A percentile compares a stretch with the other conserved stretches of the same genome.
phyloP scores from a whole-genome alignment of 2,329 filamentous ascomycete genomes.

The Diaporthe destruens region DNA sequence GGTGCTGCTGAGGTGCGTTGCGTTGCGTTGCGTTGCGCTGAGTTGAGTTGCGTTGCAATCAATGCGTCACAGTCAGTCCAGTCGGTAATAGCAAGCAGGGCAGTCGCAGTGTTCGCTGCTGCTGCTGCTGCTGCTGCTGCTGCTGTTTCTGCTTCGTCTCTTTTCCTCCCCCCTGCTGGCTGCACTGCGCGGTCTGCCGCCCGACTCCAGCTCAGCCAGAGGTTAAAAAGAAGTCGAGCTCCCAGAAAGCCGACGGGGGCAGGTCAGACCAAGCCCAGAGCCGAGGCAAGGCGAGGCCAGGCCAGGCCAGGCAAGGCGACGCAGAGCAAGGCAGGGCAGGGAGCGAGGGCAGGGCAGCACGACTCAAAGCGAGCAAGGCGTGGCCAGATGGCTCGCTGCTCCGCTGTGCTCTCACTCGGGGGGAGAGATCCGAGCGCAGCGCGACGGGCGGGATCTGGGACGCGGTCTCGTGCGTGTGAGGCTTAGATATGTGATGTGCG shows the following conservation, averaged over 20 bases:
- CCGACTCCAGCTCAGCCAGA: slow-evolving; percentile 12
- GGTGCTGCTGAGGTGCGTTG: neutral
- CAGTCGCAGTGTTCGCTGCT: neutral
- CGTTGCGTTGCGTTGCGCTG: neutral
- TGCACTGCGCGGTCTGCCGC: slow-evolving; percentile 10
- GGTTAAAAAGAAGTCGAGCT: neutral
- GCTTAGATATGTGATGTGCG: slow-evolving; percentile 40
- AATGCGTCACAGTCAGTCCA: too few species aligned
- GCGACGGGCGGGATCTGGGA: slow-evolving; percentile 32
- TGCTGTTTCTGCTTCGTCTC: neutral
- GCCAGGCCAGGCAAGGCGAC: neutral
- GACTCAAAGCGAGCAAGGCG: neutral
- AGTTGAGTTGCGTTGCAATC: too few species aligned
- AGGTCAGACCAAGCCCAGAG: neutral
- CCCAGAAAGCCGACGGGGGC: too few species aligned
- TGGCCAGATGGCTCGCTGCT: slow-evolving; percentile 16
- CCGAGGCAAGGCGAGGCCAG: slow-evolving; percentile 4
- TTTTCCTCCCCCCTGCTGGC: neutral
- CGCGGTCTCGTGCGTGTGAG: slow-evolving; percentile 29
- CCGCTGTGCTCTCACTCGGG: slow-evolving; percentile 9
- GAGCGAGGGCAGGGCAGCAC: slow-evolving; percentile 1
- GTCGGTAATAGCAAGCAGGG: too few species aligned
- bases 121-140: neutral
- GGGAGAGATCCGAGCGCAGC: slow-evolving; percentile 16
- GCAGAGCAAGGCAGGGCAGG: neutral